Conservation (phyloP, 768 basidiomycete species). For the Suillus subluteus region DNA sequence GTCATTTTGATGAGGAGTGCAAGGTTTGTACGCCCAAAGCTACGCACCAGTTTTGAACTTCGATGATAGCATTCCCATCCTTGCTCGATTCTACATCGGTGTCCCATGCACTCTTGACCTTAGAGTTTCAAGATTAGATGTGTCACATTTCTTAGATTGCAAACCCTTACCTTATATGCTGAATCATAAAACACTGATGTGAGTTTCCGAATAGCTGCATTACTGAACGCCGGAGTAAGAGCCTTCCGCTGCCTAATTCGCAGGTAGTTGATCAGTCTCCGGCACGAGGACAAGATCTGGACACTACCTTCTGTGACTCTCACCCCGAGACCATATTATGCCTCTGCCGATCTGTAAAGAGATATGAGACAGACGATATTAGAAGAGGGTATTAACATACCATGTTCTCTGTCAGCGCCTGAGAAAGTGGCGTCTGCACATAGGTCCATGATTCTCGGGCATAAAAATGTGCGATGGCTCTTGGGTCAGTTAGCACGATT, state of each 20-base stretch:
- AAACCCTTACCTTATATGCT: constrained; percentile 29
- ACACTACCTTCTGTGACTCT: constrained; percentile 47
- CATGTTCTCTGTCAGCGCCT: constrained; percentile 38
- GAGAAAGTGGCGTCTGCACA: constrained; percentile 38
- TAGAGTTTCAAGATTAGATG: neutral
- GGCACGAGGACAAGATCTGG: neutral
- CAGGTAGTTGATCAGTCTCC: constrained; percentile 25
- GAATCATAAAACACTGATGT: constrained; percentile 31
- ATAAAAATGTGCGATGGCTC: constrained; percentile 53
- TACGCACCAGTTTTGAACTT: constrained; percentile 36
- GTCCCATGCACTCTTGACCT: constrained; percentile 34
- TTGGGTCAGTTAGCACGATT: constrained; percentile 47
- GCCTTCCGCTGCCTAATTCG: constrained; percentile 29
- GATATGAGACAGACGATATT: neutral
- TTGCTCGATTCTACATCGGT: constrained; percentile 17
- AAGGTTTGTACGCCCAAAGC: neutral
- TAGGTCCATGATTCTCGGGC: constrained; percentile 53
- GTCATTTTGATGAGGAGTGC: neutral
- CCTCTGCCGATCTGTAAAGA: constrained; percentile 32
- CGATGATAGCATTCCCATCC: constrained; percentile 28
- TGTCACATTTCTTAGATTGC: neutral
- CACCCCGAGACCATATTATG: constrained; percentile 39
- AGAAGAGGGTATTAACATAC: constrained; percentile 20
- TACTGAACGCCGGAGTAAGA: constrained; percentile 30
- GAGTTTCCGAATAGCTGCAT: constrained; percentile 27